These are phyloP conservation scores for Tagetes patula DNA, from an alignment of 129 eudicot species.

Conservation along the genomic window DNA sequence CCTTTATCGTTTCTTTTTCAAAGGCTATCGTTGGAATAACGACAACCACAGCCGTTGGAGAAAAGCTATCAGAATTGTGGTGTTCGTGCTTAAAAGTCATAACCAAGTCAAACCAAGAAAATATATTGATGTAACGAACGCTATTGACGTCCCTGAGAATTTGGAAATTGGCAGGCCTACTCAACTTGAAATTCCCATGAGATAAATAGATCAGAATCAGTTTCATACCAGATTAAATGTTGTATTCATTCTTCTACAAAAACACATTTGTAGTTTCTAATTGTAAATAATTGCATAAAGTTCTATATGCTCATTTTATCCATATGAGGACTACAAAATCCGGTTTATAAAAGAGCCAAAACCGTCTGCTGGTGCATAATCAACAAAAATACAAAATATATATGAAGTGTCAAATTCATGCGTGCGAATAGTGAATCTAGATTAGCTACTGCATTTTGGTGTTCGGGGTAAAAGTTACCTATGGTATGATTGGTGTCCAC, in stretches of 20 bases:
- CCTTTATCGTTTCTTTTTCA: constrained; percentile 34
- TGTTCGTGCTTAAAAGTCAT: constrained; percentile 29
- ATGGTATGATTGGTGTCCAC: background rate
- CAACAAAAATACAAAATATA: constrained; percentile 16
- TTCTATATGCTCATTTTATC: constrained; percentile 10
- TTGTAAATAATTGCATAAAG: background rate
- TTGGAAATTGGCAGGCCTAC: constrained; percentile 42
- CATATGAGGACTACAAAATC: constrained; percentile 16
- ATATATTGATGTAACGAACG: background rate
- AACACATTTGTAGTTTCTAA: background rate
- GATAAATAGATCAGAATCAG: too few species aligned
- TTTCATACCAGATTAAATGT: background rate
- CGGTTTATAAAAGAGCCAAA: constrained; percentile 1
- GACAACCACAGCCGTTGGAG: constrained; percentile 27
- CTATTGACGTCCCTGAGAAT: constrained; percentile 35
- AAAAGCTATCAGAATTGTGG: constrained; percentile 17
- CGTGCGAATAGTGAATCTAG: constrained; percentile 3
- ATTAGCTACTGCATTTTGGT: constrained; percentile 7
- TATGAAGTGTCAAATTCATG: constrained; percentile 5
- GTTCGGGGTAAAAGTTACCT: constrained; percentile 9
- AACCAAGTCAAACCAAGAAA: constrained; percentile 21
- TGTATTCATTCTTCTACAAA: background rate
- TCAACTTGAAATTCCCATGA: constrained; percentile 37
- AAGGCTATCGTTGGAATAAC: constrained; percentile 13
- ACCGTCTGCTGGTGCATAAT: background rate